A percentile compares a stretch with the other conserved stretches of the same genome.
Evolutionary conservation across 805 yeast species (phyloP).

Genomic region (Cyberlindnera euphorbiiphila): DNA sequence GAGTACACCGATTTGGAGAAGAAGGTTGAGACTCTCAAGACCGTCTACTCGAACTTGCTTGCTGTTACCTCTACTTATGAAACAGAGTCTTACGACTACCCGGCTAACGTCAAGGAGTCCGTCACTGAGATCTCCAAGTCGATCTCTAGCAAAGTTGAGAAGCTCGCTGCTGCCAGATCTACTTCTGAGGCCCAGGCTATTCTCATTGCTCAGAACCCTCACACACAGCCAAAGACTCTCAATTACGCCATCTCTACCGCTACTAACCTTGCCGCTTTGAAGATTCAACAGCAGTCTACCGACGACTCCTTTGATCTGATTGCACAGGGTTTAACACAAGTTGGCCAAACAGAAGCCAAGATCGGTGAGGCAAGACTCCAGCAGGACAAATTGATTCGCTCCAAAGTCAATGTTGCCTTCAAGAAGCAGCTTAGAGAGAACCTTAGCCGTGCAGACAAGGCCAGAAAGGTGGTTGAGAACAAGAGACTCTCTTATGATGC

Average conservation of each 20-base stretch:
- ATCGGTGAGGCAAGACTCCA: slow-evolving; percentile 79
- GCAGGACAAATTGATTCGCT: slow-evolving; percentile 70
- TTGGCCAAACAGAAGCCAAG: slow-evolving; percentile 66
- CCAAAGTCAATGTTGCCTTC: slow-evolving; percentile 67
- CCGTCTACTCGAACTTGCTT: slow-evolving; percentile 56
- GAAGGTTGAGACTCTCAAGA: slow-evolving; percentile 68
- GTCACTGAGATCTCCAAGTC: slow-evolving; percentile 66
- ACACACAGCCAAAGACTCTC: slow-evolving; percentile 67
- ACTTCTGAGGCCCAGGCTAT: slow-evolving; percentile 84
- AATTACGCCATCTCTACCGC: slow-evolving; percentile 81
- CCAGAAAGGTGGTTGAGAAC: slow-evolving; percentile 71
- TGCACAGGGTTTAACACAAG: slow-evolving; percentile 59
- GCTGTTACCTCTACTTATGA: slow-evolving; percentile 57
- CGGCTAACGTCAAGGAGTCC: slow-evolving; percentile 69
- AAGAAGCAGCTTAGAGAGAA: slow-evolving; percentile 57
- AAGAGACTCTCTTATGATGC: slow-evolving; percentile 78
- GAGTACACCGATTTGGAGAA: slow-evolving; percentile 75
- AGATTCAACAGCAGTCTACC: slow-evolving; percentile 28
- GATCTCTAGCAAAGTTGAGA: slow-evolving; percentile 59
- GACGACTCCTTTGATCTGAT: slow-evolving; percentile 47
- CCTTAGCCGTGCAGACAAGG: slow-evolving; percentile 58
- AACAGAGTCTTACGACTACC: slow-evolving; percentile 79
- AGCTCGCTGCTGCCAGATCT: slow-evolving; percentile 65
- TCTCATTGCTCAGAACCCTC: slow-evolving; percentile 47
- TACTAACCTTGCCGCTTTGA: slow-evolving; percentile 43